Evolutionary conservation across 2,329 filamentous ascomycete species (phyloP).

Genomic region (Ceratocystis papillata): DNA sequence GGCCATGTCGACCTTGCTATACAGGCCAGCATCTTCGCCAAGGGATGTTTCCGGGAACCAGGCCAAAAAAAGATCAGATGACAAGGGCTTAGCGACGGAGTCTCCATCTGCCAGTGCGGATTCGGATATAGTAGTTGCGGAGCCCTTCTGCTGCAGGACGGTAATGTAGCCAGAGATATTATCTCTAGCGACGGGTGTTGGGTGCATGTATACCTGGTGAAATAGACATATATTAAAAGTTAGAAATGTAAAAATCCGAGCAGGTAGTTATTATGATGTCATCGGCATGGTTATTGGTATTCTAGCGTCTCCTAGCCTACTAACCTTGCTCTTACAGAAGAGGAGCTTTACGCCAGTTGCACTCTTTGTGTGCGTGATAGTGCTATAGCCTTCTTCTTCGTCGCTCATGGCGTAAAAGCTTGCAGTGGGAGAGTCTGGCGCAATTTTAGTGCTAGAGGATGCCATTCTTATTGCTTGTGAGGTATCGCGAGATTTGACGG

Average conservation of each 20-base stretch:
- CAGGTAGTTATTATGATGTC: background rate
- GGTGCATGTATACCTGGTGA: slow-evolving; percentile 84
- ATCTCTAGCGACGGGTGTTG: slow-evolving; percentile 83
- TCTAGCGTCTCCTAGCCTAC: slow-evolving; percentile 26
- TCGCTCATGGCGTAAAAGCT: slow-evolving; percentile 96
- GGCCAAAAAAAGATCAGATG: slow-evolving; percentile 71
- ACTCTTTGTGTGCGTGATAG: slow-evolving; percentile 67
- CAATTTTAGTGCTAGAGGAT: slow-evolving; percentile 30
- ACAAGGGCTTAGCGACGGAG: slow-evolving; percentile 36
- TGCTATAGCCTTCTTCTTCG: slow-evolving; percentile 91
- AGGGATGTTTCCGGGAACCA: slow-evolving; percentile 88
- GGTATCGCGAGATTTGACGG: background rate
- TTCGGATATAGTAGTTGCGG: slow-evolving; percentile 34
- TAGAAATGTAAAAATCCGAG: background rate
- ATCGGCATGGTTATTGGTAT: background rate
- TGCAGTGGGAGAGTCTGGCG: slow-evolving; percentile 57
- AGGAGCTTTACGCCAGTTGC: slow-evolving; percentile 84
- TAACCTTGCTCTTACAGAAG: slow-evolving; percentile 90
- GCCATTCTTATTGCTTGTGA: slow-evolving; percentile 23
- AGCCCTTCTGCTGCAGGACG: slow-evolving; percentile 74
- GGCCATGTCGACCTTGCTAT: slow-evolving; percentile 88
- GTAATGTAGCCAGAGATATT: slow-evolving; percentile 93
- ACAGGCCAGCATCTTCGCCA: slow-evolving; percentile 74
- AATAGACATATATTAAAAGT: background rate
- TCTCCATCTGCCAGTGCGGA: slow-evolving; percentile 23